Percentiles rank a stretch among this genome's conserved stretches.
phyloP scores from a whole-genome alignment of 345 rosid species.

The Aquilaria yunnanensis region DNA sequence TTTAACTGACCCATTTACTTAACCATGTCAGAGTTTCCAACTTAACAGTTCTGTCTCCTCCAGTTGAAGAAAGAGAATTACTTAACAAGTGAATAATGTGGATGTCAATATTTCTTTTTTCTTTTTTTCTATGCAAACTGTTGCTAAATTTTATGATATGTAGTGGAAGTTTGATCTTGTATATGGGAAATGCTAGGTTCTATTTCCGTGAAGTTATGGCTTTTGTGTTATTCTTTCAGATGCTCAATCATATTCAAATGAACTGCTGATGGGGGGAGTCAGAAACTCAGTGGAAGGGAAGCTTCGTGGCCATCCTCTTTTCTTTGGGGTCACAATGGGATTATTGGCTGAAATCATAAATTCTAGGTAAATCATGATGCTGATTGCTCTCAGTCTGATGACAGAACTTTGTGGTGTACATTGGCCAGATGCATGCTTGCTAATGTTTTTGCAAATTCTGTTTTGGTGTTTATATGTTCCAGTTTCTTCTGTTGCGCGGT shows the following conservation, averaged over 20 bases:
- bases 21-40: too few species aligned
- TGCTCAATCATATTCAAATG: conserved; percentile 35
- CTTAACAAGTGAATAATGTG: too few species aligned
- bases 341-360: conserved; percentile 93
- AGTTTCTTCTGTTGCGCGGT: not conserved
- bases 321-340: conserved; percentile 92
- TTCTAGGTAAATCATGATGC: conserved; percentile 60
- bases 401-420: conserved; percentile 6
- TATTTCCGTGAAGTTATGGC: not conserved
- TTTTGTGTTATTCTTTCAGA: conserved; percentile 28
- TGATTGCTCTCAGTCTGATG: conserved; percentile 7
- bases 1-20: too few species aligned
- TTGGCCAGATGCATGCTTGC: not conserved
- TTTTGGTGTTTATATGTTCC: not conserved
- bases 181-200: not conserved
- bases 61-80: too few species aligned
- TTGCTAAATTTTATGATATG: too few species aligned
- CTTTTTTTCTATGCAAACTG: too few species aligned
- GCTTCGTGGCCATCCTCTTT: conserved; percentile 80
- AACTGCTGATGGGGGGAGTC: conserved; percentile 25
- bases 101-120: too few species aligned
- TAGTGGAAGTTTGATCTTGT: not conserved
- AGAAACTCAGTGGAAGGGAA: conserved; percentile 40
- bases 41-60: too few species aligned
- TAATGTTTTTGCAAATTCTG: not conserved